These are phyloP conservation scores for Glaciozyma antarctica DNA, from an alignment of 768 basidiomycete species.

Conservation along the genomic window DNA sequence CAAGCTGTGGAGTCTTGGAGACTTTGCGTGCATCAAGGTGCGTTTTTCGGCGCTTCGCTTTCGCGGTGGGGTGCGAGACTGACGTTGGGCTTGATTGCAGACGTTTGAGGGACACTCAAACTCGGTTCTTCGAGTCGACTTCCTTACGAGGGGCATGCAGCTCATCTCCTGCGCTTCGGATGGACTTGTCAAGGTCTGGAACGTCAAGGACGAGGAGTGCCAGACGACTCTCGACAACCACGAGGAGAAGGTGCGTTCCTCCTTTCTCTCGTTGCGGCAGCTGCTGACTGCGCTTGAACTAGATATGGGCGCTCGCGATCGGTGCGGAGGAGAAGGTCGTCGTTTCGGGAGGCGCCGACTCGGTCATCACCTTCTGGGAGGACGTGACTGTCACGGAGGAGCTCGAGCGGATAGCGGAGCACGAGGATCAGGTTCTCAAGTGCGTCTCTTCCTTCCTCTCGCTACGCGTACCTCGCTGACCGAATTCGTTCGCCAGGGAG, in stretches of 20 bases:
- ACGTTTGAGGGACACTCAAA: conserved; percentile 98
- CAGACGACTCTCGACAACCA: conserved; percentile 86
- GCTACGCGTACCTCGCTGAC: neutral
- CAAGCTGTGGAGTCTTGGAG: conserved; percentile 86
- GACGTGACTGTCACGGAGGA: conserved; percentile 83
- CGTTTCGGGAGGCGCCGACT: conserved; percentile 91
- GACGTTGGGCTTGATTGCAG: conserved; percentile 40
- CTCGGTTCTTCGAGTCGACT: conserved; percentile 87
- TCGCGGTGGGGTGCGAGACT: neutral
- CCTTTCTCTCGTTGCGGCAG: neutral
- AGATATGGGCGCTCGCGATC: conserved; percentile 95
- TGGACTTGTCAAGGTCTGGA: conserved; percentile 94
- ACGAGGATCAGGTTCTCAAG: conserved; percentile 69
- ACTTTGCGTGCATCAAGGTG: conserved; percentile 73
- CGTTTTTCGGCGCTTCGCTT: conserved; percentile 14
- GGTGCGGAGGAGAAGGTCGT: conserved; percentile 71
- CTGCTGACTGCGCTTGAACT: neutral
- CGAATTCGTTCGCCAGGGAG: conserved; percentile 56
- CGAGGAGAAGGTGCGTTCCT: conserved; percentile 74
- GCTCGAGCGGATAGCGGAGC: conserved; percentile 60
- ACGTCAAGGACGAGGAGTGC: conserved; percentile 77
- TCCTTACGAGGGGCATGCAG: conserved; percentile 71
- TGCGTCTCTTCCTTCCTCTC: conserved; percentile 43
- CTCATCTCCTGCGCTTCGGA: conserved; percentile 85
- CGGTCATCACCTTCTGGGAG: conserved; percentile 90